Percentiles rank a stretch among this genome's conserved stretches.
phyloP scores from a whole-genome alignment of 2,329 filamentous ascomycete species.

The Knufia fluminis region DNA sequence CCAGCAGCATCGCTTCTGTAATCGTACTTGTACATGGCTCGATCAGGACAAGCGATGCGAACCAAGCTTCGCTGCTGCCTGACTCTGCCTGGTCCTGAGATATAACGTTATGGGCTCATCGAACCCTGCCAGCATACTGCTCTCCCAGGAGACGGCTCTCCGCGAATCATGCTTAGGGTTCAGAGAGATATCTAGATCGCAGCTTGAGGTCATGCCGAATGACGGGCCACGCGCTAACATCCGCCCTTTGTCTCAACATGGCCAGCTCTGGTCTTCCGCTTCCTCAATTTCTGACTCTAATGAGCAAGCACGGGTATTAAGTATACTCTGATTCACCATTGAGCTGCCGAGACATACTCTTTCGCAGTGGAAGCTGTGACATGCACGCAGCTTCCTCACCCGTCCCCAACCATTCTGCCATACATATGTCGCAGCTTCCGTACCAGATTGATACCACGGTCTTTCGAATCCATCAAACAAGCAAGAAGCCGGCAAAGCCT shows the following conservation, averaged over 20 bases:
- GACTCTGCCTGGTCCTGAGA: not conserved
- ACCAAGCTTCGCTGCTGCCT: not conserved
- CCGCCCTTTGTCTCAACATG: not conserved
- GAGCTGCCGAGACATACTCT: not conserved
- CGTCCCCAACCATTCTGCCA: not conserved
- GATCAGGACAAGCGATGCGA: not conserved
- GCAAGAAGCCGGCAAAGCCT: not conserved
- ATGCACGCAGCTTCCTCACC: not conserved
- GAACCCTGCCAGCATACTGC: not conserved
- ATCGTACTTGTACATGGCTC: not conserved
- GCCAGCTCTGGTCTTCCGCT: not conserved
- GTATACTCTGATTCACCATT: not conserved
- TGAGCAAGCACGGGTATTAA: not conserved
- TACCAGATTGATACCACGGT: not conserved
- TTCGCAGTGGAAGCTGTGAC: not conserved
- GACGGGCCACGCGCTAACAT: not conserved
- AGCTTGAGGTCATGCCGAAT: not conserved
- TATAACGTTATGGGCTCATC: conserved; percentile 1
- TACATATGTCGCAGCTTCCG: not conserved
- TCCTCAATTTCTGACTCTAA: not conserved
- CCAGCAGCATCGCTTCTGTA: not conserved
- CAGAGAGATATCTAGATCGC: not conserved
- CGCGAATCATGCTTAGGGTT: not conserved
- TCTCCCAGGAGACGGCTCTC: not conserved
- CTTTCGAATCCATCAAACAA: not conserved